Evolutionary conservation across 176 grass and related monocot genomes (phyloP), one percentile per base, ranked within the genome.

Genomic region (Oryza rufipogon): DNA sequence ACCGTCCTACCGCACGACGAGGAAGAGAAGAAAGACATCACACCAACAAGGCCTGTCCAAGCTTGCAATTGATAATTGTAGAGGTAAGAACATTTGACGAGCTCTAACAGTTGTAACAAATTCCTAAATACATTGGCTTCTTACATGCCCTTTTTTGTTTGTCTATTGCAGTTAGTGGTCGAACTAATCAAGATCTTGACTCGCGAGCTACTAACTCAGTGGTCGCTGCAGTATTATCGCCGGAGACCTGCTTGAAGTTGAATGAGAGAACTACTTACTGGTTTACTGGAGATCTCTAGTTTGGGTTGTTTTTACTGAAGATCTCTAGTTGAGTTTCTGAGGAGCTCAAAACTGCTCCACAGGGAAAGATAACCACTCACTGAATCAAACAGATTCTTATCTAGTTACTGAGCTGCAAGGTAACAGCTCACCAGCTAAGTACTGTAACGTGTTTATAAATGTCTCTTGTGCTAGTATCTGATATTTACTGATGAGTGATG

Each of bases 181-280:
- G 84, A 44, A 89, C 88, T 95, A 72, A 82, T 92, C 41, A 10
- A 13, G 71, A 56, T 58, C 34, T 87, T 78, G 72, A 90, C 52
- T 72, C 58, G 2, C 11, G 39, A 88, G 79, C 75, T 91, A 72
- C 90, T 89, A 81, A 91, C 84, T 90, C 46, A 54, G 83, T 81
- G 94, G 94, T 91, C 79, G 16, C 89, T 93, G 94, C 94, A 83
- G 76, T 96, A 91, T 96, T 96, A 81, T 84, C 54, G 84, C 78
- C 89, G 89, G 94, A 72, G 81, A 87, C 89, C 89, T 83, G 66
- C 86, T 87, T 76, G 78, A 77, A 77, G 23, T 64, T 80, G 81
- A 87, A 86, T 49, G 81, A 79, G 87, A 89, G 70, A 80, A 63
- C 30, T 76, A 25, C 76, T 76, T 84, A 80, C 64, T 83, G 56